phyloP scores from a whole-genome alignment of 768 basidiomycete genomes.

The Leccinum boreale region DNA sequence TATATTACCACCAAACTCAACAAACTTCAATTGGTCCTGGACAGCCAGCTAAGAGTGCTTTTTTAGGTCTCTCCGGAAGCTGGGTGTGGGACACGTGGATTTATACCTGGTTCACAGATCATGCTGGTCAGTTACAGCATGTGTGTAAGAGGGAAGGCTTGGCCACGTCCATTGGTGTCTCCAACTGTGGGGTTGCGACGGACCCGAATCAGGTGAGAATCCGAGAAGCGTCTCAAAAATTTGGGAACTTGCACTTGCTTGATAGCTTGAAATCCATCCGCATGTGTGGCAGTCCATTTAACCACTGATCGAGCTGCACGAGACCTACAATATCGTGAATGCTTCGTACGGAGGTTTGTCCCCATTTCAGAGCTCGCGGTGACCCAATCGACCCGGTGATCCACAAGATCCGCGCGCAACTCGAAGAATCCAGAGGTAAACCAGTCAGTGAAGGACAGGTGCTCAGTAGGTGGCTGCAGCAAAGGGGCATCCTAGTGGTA shows the following conservation, averaged over 20 bases:
- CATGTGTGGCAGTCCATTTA: slow-evolving; percentile 5
- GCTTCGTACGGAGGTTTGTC: slow-evolving; percentile 1
- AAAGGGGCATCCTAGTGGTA: slow-evolving; percentile 1
- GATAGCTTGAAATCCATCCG: slow-evolving; percentile 2
- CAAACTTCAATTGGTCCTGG: no score
- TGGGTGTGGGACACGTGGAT: no score
- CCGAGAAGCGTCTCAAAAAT: background rate
- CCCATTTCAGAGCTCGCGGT: background rate
- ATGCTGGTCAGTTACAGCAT: no score
- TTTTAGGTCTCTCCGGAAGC: no score
- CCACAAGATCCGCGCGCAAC: background rate
- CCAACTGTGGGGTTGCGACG: background rate
- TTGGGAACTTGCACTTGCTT: background rate
- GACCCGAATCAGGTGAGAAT: background rate
- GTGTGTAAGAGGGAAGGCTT: no score
- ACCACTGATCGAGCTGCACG: background rate
- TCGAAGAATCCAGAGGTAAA: background rate
- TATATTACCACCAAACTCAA: background rate
- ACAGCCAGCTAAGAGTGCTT: no score
- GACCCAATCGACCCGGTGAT: background rate
- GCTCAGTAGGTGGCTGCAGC: background rate
- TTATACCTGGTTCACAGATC: no score
- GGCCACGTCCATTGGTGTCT: no score
- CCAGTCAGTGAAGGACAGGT: slow-evolving; percentile 2
- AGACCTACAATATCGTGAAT: background rate